These are phyloP conservation scores for Leccinellum luteum DNA, from an alignment of 768 basidiomycete genomes.

Conservation along the genomic window DNA sequence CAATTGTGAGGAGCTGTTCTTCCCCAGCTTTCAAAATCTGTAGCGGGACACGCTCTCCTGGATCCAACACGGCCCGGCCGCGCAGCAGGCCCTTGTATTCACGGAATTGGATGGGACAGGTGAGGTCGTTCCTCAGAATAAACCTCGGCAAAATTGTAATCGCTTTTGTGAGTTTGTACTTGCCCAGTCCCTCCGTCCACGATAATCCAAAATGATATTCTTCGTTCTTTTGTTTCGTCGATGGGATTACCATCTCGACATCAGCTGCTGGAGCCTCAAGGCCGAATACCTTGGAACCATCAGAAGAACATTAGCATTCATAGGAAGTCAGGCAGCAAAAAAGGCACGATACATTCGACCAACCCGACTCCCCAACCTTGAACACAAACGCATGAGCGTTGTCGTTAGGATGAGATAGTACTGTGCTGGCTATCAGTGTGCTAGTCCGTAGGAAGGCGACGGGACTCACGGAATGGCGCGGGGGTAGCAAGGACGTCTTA, in stretches of 20 bases:
- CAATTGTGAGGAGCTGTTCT: slow-evolving; percentile 77
- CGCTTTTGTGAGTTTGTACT: slow-evolving; percentile 95
- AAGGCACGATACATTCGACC: slow-evolving; percentile 70
- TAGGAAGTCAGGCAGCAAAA: not conserved
- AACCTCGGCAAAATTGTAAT: slow-evolving; percentile 90
- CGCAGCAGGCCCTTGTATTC: slow-evolving; percentile 75
- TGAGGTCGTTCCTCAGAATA: slow-evolving; percentile 79
- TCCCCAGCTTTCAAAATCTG: slow-evolving; percentile 62
- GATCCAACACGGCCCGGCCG: slow-evolving; percentile 57
- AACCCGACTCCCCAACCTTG: slow-evolving; percentile 74
- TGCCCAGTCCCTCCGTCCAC: slow-evolving; percentile 92
- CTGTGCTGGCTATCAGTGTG: slow-evolving; percentile 37
- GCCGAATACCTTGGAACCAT: slow-evolving; percentile 59
- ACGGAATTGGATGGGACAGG: slow-evolving; percentile 70
- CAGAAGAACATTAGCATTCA: slow-evolving; percentile 5
- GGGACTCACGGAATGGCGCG: slow-evolving; percentile 75
- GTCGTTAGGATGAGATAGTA: slow-evolving; percentile 81
- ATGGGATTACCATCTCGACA: slow-evolving; percentile 70
- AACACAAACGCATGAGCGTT: slow-evolving; percentile 83
- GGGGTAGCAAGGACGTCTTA: slow-evolving; percentile 50
- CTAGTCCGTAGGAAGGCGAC: slow-evolving; percentile 1
- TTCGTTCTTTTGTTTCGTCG: slow-evolving; percentile 57
- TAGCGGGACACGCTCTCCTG: slow-evolving; percentile 69
- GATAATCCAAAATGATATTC: slow-evolving; percentile 84
- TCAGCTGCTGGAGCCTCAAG: slow-evolving; percentile 94